Evolutionary conservation across 805 yeast species (phyloP).

Genomic region (Ogataea allantospora): DNA sequence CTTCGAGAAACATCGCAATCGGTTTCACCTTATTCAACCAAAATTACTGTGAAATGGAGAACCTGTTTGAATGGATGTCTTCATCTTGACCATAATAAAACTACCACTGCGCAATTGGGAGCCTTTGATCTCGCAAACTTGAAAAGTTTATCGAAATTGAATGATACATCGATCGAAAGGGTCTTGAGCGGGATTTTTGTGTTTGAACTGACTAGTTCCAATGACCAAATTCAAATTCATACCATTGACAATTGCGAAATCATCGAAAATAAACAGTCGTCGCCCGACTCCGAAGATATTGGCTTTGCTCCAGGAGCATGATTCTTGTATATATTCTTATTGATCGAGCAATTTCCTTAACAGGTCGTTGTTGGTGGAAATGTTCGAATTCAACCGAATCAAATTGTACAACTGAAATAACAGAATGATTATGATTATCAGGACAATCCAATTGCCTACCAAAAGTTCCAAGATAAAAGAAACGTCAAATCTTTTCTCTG

Average conservation of each 20-base stretch:
- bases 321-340: slow-evolving; percentile 3
- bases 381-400: slow-evolving; percentile 5
- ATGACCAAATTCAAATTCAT: slow-evolving; percentile 56
- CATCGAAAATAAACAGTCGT: slow-evolving; percentile 41
- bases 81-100: slow-evolving; percentile 38
- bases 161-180: slow-evolving; percentile 32
- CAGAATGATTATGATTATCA: slow-evolving; percentile 8
- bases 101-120: slow-evolving; percentile 29
- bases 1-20: slow-evolving; percentile 15
- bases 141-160: slow-evolving; percentile 4
- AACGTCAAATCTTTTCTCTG: no score
- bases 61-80: slow-evolving; percentile 53
- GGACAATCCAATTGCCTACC: slow-evolving; percentile 12
- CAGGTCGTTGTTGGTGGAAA: slow-evolving; percentile 3
- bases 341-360: slow-evolving; percentile 1
- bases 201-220: slow-evolving; percentile 60
- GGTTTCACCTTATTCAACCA: slow-evolving; percentile 43
- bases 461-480: slow-evolving; percentile 7
- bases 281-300: slow-evolving; percentile 11
- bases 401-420: slow-evolving; percentile 10
- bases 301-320: slow-evolving; percentile 24
- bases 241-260: slow-evolving; percentile 67
- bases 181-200: slow-evolving; percentile 55
- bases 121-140: slow-evolving; percentile 22
- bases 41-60: slow-evolving; percentile 54